Base-by-base conservation (phyloP, 257 asterid genomes). In the Asclepias syriaca region DNA sequence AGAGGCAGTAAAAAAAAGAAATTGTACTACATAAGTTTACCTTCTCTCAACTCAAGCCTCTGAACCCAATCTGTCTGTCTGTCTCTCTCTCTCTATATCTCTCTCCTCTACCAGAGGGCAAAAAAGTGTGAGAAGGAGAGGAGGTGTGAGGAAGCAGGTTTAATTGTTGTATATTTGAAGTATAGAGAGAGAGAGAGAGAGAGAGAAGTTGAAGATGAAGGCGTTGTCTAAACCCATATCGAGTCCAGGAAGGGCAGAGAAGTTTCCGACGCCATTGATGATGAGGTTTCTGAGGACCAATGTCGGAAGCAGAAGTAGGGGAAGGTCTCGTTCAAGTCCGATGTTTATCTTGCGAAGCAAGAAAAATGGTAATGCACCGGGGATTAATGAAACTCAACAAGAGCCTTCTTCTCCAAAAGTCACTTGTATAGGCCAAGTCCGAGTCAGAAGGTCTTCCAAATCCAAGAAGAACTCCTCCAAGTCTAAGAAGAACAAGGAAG, bases 331-430 rank as follows among this genome's bases (percentile, higher is more conserved):
- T 6, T 67, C 96, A 0, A 90, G 95, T 75, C 96, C 96, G 0
- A 75, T 92, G 81, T 92, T 90, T 15, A 76, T 88, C 27, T 87
- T 76, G 32, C 37, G 80, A 46, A 65, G 92, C 69, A 77, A 70
- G 11, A 87, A 72, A 7, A 85, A 72, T 53, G 61, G 73, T 3
- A 84, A 71, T 51, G 48, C 77, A 0, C 71, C 72, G 0, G 81
- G 78, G 8, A 66, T 22, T 8, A 75, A 79, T 53, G 85, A 82
- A 70, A 48, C 86, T 2, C 71, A 82, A 0, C 95, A 83, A 66
- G 97, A 91, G 7, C 97, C 97, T 0, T 81, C 96, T 56, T 91
- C 97, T 2, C 97, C 97, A 0, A 91, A 91, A 72, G 97, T 91
- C 76, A 91, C 96, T 49, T 91, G 97, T 77, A 90, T 92, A 72